Base-by-base conservation (phyloP, 306 rosid genomes). In the Senna tora region DNA sequence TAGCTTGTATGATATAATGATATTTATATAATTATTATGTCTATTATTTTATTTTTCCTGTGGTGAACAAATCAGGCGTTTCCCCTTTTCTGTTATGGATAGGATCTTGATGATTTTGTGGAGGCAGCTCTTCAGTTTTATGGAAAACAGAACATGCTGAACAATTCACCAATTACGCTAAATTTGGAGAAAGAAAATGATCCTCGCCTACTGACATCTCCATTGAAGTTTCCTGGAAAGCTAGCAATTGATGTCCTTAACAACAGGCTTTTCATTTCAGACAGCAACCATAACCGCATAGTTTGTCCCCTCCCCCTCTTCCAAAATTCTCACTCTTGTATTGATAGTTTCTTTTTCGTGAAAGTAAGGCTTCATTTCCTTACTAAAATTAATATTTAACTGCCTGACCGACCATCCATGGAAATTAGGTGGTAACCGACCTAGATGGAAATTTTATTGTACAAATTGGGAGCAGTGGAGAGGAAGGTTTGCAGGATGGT, bases 221-320 rank as follows among this genome's bases (percentile, higher is more conserved):
- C 98, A 5, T 79, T 93, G 75, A 93, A 93, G 88, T 93, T 91
- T 86, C 98, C 98, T 43, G 98, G 98, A 71, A 93, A 93, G 90
- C 87, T 93, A 59, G 91, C 97, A 28, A 70, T 87, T 62, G 97
- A 91, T 83, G 88, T 79, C 72, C 88, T 84, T 65, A 93, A 93
- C 76, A 80, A 89, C 82, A 93, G 97, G 84, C 98, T 93, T 83
- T 93, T 93, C 81, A 91, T 93, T 79, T 91, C 98, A 60, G 98
- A 93, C 85, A 93, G 98, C 80, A 93, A 86, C 82, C 97, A 91
- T 71, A 91, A 93, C 70, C 96, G 96, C 86, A 86, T 93, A 82
- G 97, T 91, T 86, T 32, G 89, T 79, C 33, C 69, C 74, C 81
- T 75, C 74, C 80, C 75, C 66, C 36, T 79, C 60, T 52, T 38